Evolutionary conservation across 208 protist species (phyloP), one percentile per base, ranked within the genome.

Genomic region (Wallacemonas rigidus): DNA sequence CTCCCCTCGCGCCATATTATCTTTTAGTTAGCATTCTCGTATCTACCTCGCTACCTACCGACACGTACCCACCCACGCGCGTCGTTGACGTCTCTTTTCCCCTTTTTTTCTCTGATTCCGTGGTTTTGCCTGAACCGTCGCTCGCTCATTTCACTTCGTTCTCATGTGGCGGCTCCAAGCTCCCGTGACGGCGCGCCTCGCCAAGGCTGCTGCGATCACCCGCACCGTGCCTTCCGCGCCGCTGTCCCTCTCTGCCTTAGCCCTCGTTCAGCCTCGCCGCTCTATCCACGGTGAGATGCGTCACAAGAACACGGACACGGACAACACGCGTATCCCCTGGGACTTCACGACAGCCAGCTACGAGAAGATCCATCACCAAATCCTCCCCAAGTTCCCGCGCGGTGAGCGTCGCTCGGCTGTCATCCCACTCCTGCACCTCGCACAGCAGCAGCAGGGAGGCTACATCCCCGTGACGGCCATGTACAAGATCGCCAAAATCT

Each of bases 401-500:
- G 85, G 81, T 57, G 80, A 85, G 74, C 86, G 87, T 54, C 80
- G 83, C 54, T 92, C 82, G 7, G 92, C 89, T 7, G 89, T 92
- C 36, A 97, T 98, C 62, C 94, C 94, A 17, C 86, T 98, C 14
- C 82, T 98, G 8, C 91, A 97, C 65, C 88, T 98, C 4, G 95
- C 95, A 2, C 93, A 97, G 84, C 74, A 86, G 74, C 93, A 98
- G 81, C 87, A 95, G 73, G 91, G 92, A 51, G 93, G 92, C 12
- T 97, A 94, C 81, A 95, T 98, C 67, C 92, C 95, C 0, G 90
- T 98, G 45, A 93, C 92, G 48, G 95, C 95, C 5, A 98, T 98
- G 92, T 94, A 97, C 72, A 98, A 98, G 77, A 97, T 98, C 61
- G 93, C 95, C 6, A 88, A 96, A 54, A 97, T 98, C 44, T 97